Evolutionary conservation across 2,329 filamentous ascomycete genomes (phyloP), one percentile per base, ranked within the genome.

Genomic region (Hypoxylon sp.): DNA sequence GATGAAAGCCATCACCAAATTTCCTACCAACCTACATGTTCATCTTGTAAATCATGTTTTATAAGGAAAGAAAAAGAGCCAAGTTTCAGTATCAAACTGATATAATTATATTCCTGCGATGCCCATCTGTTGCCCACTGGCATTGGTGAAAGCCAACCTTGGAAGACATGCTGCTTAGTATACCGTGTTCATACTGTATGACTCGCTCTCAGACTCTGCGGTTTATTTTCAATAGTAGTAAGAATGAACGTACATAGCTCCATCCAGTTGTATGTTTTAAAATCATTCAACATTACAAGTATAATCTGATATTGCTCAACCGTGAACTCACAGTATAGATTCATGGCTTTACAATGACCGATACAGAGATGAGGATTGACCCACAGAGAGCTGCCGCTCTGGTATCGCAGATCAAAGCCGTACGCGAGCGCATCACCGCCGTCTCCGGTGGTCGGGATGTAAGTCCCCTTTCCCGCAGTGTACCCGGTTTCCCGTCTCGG

Each of bases 311-410:
- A 39, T 28, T 19, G 11, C 24, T 28, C 26, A 15, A 7, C 19
- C 24, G 30, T 47, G 47, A 44, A 28, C 39, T 51, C 30, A 46
- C 53, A 54, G 28, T 52, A 4, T 22, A 53, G 20, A 32, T 43
- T 24, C 26, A 69, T 69, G 60, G 62, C 59, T 67, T 26, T 57
- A 72, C 71, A 51, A 85, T 85, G 83, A 79, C 77, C 67, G 79
- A 81, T 49, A 64, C 73, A 46, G 73, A 84, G 62, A 91, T 91
- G 87, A 86, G 86, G 71, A 79, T 90, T 67, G 83, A 89, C 68
- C 81, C 86, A 0, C 74, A 83, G 55, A 85, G 90, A 76, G 88
- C 89, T 46, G 82, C 85, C 62, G 81, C 82, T 58, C 87, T 93
- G 61, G 75, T 86, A 65, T 82, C 86, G 26, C 89, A 91, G 73